Evolutionary conservation across 306 rosid genomes (phyloP).

Genomic region (Acacia melanoxylon): DNA sequence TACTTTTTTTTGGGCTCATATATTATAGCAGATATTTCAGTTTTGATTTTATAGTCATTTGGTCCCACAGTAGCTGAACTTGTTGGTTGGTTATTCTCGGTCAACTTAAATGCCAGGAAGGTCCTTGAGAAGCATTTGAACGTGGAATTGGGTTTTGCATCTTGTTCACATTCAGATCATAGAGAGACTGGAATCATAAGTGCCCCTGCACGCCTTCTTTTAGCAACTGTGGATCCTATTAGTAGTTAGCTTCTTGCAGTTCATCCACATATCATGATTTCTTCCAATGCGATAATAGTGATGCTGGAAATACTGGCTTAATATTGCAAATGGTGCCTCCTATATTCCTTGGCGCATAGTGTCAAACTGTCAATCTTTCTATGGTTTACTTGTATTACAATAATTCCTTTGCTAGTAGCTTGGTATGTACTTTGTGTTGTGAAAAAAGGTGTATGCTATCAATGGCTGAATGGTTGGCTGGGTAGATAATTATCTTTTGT

Average conservation of each 20-base stretch:
- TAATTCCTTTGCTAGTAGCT: slow-evolving; percentile 2
- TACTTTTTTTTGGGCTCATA: not conserved
- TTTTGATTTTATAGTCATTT: not conserved
- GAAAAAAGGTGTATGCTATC: not conserved
- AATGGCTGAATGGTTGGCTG: not conserved
- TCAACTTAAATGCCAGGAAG: not conserved
- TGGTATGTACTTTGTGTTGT: not conserved
- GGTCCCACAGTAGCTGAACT: not conserved
- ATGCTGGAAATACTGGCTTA: not conserved
- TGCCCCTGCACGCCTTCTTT: not conserved
- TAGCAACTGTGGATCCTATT: not conserved
- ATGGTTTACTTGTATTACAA: not conserved
- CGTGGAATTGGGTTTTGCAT: not conserved
- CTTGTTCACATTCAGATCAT: not conserved
- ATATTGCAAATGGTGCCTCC: not conserved
- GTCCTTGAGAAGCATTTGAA: not conserved
- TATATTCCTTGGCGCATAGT: not conserved
- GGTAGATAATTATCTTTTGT: not conserved
- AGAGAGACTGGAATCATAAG: not conserved
- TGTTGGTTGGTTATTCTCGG: not conserved
- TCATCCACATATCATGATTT: not conserved
- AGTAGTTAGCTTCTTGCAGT: not conserved
- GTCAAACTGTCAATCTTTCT: too few relatives aligned
- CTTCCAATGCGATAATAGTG: not conserved
- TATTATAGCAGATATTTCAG: slow-evolving; percentile 10